A percentile compares a stretch with the other conserved stretches of the same genome.
phyloP scores from a whole-genome alignment of 2,329 filamentous ascomycete species.

The Pseudocercospora eumusae region DNA sequence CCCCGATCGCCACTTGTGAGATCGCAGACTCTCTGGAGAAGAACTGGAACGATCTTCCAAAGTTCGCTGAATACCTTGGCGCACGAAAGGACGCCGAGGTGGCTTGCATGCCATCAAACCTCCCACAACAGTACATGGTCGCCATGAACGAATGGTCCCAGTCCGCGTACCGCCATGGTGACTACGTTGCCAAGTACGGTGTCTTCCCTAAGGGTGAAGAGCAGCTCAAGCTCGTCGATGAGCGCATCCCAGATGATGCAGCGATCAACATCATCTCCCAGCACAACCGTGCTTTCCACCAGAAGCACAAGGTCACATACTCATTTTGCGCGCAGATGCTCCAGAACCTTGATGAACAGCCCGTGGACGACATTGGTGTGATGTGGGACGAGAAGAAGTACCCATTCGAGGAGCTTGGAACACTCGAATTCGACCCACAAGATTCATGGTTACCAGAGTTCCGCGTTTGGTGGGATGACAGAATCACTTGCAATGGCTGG shows the following conservation, averaged over 20 bases:
- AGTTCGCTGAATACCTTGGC: conserved; percentile 37
- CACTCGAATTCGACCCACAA: conserved; percentile 45
- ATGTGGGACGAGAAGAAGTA: conserved; percentile 40
- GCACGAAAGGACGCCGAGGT: conserved; percentile 38
- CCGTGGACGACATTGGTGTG: conserved; percentile 40
- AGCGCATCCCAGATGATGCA: conserved; percentile 33
- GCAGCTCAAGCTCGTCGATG: conserved; percentile 35
- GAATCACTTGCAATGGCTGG: conserved; percentile 45
- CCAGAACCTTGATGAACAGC: conserved; percentile 40
- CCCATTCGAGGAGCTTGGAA: conserved; percentile 39
- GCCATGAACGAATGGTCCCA: conserved; percentile 41
- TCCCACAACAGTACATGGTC: conserved; percentile 40
- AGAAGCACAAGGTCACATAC: conserved; percentile 40
- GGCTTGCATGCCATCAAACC: conserved; percentile 33
- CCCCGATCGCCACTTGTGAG: conserved; percentile 38
- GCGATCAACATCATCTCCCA: conserved; percentile 40
- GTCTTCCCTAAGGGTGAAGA: conserved; percentile 38
- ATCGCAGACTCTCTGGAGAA: conserved; percentile 40
- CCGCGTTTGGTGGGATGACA: conserved; percentile 45
- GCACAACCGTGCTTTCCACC: conserved; percentile 38
- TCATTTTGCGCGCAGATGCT: conserved; percentile 40
- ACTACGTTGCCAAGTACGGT: conserved; percentile 40
- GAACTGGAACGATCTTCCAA: conserved; percentile 39
- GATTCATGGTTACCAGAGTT: conserved; percentile 46
- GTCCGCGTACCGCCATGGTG: conserved; percentile 41